phyloP scores from a whole-genome alignment of 306 rosid species.

The Quillaja saponaria region DNA sequence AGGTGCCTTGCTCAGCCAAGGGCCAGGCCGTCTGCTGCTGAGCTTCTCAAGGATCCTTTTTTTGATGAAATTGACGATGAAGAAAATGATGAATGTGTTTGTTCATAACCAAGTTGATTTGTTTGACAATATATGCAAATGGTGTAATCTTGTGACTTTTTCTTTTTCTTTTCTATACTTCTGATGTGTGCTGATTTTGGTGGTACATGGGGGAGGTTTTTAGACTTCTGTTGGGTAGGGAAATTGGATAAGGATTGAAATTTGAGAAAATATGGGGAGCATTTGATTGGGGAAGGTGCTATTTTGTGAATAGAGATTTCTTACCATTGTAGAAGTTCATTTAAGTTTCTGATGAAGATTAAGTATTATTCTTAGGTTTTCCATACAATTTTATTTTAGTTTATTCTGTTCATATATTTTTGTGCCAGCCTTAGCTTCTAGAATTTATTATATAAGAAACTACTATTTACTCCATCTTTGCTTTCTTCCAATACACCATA shows the following conservation, averaged over 20 bases:
- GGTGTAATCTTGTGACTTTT: background rate
- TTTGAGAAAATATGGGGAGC: background rate
- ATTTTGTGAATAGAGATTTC: slow-evolving; percentile 36
- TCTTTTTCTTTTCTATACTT: background rate
- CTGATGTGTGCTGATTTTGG: slow-evolving; percentile 25
- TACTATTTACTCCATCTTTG: no score
- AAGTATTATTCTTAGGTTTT: no score
- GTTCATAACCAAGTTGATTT: slow-evolving; percentile 25
- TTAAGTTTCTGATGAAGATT: no score
- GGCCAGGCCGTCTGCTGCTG: slow-evolving; percentile 72
- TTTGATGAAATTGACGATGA: slow-evolving; percentile 55
- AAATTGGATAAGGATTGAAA: slow-evolving; percentile 33
- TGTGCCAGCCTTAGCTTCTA: no score
- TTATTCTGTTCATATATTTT: no score
- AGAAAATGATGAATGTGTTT: slow-evolving; percentile 26
- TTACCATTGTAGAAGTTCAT: background rate
- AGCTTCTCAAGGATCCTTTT: slow-evolving; percentile 75
- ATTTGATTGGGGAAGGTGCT: slow-evolving; percentile 33
- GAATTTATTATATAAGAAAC: no score
- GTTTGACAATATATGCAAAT: background rate
- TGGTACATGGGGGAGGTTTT: background rate
- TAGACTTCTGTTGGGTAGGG: slow-evolving; percentile 15
- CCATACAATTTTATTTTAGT: no score
- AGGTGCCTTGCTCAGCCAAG: slow-evolving; percentile 73
- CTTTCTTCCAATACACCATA: no score